Percentiles rank a stretch among this genome's conserved stretches.
Evolutionary conservation across 2,329 filamentous ascomycete genomes (phyloP).

Genomic region (Podosphaera leucotricha): DNA sequence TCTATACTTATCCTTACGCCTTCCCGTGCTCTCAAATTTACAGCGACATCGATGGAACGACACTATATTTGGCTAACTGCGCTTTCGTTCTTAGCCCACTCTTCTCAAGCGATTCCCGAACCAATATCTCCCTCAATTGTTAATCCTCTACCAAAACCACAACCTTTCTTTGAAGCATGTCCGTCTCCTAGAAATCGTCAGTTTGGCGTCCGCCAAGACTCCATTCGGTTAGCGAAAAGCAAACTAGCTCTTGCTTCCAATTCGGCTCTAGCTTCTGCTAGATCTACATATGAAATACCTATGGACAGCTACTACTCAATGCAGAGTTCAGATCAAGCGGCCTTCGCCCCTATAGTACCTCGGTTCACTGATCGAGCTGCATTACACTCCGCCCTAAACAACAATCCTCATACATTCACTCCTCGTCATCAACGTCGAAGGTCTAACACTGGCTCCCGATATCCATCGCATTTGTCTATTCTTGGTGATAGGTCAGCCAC

Average conservation of each 20-base stretch:
- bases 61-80: slow-evolving; percentile 92
- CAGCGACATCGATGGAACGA: slow-evolving; percentile 55
- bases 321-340: slow-evolving; percentile 28
- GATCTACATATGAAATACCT: slow-evolving; percentile 8
- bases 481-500: slow-evolving; percentile 24
- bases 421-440: slow-evolving; percentile 52
- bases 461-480: slow-evolving; percentile 46
- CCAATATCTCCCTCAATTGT: slow-evolving; percentile 26
- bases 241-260: slow-evolving; percentile 18
- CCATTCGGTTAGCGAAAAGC: slow-evolving; percentile 69
- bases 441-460: slow-evolving; percentile 65
- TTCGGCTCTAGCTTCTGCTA: slow-evolving; percentile 17
- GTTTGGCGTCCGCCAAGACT: slow-evolving; percentile 46
- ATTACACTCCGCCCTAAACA: slow-evolving; percentile 11
- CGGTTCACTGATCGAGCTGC: slow-evolving; percentile 34
- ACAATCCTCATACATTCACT: slow-evolving; percentile 11
- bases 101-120: slow-evolving; percentile 57
- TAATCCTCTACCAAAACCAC: slow-evolving; percentile 20
- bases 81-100: slow-evolving; percentile 83
- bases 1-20: slow-evolving; percentile 91
- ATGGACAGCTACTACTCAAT: slow-evolving; percentile 3
- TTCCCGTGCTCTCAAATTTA: slow-evolving; percentile 85
- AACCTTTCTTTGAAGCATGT: slow-evolving; percentile 24
- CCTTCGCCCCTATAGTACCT: slow-evolving; percentile 48
- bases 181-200: slow-evolving; percentile 15